Conservation (phyloP, 495 filamentous ascomycete genomes). For the Aspergillus sparsus region DNA sequence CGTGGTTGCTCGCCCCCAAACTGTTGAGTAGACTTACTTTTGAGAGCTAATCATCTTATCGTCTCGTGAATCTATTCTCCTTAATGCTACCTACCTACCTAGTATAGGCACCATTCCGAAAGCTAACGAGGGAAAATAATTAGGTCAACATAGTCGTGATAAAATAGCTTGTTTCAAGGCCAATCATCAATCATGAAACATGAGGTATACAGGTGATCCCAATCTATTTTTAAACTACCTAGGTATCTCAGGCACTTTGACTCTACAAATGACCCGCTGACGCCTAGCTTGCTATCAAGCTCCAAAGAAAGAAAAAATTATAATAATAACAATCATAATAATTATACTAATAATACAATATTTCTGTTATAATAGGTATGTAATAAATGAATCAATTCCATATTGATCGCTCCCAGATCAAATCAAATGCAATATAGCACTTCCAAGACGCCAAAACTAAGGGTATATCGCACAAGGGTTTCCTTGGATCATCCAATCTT, state of each 20-base stretch:
- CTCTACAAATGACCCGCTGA: too few relatives aligned
- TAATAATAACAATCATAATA: background rate
- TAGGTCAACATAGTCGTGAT: background rate
- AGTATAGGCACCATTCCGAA: too few relatives aligned
- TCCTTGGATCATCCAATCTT: conserved; percentile 2
- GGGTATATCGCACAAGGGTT: conserved; percentile 14
- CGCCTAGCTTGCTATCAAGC: too few relatives aligned
- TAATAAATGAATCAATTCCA: background rate
- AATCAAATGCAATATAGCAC: background rate
- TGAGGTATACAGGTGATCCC: background rate
- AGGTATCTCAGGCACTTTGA: too few relatives aligned
- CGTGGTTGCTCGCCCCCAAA: background rate
- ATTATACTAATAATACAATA: background rate
- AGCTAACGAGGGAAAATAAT: too few relatives aligned
- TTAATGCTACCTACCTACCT: too few relatives aligned
- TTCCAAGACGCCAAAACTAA: conserved; percentile 8
- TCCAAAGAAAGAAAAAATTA: too few relatives aligned
- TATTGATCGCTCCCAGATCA: conserved; percentile 5
- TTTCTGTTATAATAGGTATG: background rate
- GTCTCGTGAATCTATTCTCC: background rate
- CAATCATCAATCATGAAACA: background rate
- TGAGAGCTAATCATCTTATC: background rate
- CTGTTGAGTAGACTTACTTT: background rate
- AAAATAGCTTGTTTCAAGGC: background rate
- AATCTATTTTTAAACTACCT: too few relatives aligned